phyloP scores from a whole-genome alignment of 2,329 filamentous ascomycete species.

The Trichophyton verrucosum region DNA sequence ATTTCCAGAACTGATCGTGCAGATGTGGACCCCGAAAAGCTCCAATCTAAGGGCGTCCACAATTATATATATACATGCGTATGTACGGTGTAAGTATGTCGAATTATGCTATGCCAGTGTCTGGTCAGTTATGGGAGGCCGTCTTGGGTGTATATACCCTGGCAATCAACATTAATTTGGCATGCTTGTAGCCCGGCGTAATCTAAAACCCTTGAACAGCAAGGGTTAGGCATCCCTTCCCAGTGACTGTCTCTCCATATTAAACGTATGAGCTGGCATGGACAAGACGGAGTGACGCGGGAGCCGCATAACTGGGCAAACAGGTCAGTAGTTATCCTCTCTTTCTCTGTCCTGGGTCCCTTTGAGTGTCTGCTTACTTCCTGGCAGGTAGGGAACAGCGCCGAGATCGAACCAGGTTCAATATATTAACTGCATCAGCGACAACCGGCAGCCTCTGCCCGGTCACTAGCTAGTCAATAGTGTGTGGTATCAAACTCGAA shows the following conservation, averaged over 20 bases:
- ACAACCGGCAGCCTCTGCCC: not conserved
- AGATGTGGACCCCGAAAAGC: not conserved
- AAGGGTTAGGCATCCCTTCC: not conserved
- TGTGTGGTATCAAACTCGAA: not conserved
- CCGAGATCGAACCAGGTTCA: not conserved
- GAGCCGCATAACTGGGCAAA: not conserved
- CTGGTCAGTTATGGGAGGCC: not conserved
- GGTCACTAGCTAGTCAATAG: not conserved
- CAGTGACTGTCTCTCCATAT: not conserved
- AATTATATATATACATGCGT: not conserved
- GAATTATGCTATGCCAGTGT: too few relatives aligned
- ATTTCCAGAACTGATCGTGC: conserved; percentile 1
- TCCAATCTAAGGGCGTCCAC: not conserved
- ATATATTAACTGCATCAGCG: not conserved
- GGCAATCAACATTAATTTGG: not conserved
- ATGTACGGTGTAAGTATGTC: not conserved
- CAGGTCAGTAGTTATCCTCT: not conserved
- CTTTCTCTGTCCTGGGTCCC: not conserved
- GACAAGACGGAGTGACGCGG: not conserved
- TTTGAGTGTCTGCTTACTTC: not conserved
- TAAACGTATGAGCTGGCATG: not conserved
- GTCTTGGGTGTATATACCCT: not conserved
- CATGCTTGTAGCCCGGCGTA: not conserved
- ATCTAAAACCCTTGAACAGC: not conserved
- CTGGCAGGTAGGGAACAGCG: not conserved